These are phyloP conservation scores for Nyctanthes arbortristis DNA, from an alignment of 257 asterid genomes.

Conservation along the genomic window DNA sequence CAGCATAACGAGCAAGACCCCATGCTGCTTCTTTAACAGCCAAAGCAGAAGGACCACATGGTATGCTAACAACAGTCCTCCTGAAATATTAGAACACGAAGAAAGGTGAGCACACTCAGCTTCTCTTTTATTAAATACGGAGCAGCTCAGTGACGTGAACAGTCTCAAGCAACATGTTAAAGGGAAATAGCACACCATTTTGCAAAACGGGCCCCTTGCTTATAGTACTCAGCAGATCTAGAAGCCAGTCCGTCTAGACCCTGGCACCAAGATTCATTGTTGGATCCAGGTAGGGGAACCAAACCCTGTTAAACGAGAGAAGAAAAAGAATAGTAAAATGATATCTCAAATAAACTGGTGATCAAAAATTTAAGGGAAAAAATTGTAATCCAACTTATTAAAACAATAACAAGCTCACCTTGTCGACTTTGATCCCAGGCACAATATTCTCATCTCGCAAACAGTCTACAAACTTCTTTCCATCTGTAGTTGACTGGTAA, in stretches of 20 bases:
- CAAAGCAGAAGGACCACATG: constrained; percentile 95
- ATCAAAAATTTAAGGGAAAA: too few relatives aligned
- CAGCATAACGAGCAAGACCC: constrained; percentile 98
- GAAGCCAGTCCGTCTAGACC: constrained; percentile 62
- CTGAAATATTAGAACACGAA: constrained; percentile 34
- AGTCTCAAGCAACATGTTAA: too few relatives aligned
- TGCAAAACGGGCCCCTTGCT: constrained; percentile 57
- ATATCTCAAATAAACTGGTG: constrained; percentile 86
- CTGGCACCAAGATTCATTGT: too few relatives aligned
- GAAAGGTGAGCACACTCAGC: constrained; percentile 15
- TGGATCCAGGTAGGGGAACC: too few relatives aligned
- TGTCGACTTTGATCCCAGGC: too few relatives aligned
- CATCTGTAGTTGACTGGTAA: too few relatives aligned
- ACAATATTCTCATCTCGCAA: too few relatives aligned
- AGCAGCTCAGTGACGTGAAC: too few relatives aligned
- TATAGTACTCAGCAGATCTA: constrained; percentile 56
- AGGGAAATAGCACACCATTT: too few relatives aligned
- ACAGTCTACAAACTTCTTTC: too few relatives aligned
- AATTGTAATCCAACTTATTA: neutral
- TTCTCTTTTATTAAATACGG: too few relatives aligned
- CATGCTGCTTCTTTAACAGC: constrained; percentile 98
- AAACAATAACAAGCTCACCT: constrained; percentile 34
- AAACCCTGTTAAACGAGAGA: constrained; percentile 34
- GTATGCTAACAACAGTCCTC: constrained; percentile 94
- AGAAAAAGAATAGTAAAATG: constrained; percentile 70